A percentile compares a stretch with the other conserved stretches of the same genome.
phyloP scores from a whole-genome alignment of 2,329 filamentous ascomycete species.

The Pseudopithomyces maydicus region DNA sequence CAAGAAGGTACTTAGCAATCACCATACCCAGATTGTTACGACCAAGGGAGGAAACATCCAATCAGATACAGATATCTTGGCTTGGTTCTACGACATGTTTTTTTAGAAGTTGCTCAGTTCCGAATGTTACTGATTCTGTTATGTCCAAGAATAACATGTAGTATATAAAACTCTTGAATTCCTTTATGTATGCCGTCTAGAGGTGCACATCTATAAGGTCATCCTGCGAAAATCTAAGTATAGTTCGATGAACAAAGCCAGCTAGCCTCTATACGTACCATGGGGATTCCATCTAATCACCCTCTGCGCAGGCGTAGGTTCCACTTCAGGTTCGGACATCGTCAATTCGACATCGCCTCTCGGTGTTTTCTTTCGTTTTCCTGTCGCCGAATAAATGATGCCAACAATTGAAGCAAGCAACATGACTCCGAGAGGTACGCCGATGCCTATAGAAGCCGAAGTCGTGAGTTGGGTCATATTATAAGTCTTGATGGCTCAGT shows the following conservation, averaged over 20 bases:
- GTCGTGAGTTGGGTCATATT: slow-evolving; percentile 9
- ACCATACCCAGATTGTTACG: too few relatives aligned
- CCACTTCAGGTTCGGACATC: background rate
- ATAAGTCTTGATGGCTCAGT: background rate
- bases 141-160: too few relatives aligned
- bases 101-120: too few relatives aligned
- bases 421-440: slow-evolving; percentile 19
- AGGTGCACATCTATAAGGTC: background rate
- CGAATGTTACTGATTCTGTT: too few relatives aligned
- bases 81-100: too few relatives aligned
- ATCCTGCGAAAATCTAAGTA: background rate
- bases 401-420: slow-evolving; percentile 28
- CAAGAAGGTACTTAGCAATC: too few relatives aligned
- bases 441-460: slow-evolving; percentile 21
- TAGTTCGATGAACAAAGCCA: background rate
- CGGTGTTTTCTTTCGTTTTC: slow-evolving; percentile 4
- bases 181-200: too few relatives aligned
- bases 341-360: slow-evolving; percentile 11
- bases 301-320: slow-evolving; percentile 8
- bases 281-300: slow-evolving; percentile 18
- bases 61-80: too few relatives aligned
- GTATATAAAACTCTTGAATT: too few relatives aligned
- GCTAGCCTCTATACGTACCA: background rate
- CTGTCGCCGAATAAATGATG: slow-evolving; percentile 11
- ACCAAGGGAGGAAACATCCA: too few relatives aligned